A percentile compares a stretch with the other conserved stretches of the same genome.
phyloP scores from a whole-genome alignment of 371 early-diverging fungal genomes.

The Umbelopsis sp. region DNA sequence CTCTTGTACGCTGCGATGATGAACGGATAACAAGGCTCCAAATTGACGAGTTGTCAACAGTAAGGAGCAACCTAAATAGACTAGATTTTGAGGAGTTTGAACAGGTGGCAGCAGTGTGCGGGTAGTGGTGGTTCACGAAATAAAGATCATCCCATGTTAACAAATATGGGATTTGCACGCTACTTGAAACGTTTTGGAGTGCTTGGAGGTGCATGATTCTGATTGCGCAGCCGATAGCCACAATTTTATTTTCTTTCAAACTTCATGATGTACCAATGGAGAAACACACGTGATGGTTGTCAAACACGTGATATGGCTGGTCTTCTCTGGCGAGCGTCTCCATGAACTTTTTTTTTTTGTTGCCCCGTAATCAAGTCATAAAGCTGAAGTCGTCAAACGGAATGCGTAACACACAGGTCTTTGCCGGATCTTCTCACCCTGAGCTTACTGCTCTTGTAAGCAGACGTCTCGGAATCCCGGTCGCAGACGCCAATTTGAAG shows the following conservation, averaged over 20 bases:
- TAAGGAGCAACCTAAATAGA: background rate
- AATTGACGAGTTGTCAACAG: background rate
- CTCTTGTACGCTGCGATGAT: background rate
- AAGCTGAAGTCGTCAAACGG: background rate
- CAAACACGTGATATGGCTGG: background rate
- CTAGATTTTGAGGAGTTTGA: constrained; percentile 1
- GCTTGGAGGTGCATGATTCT: too few species aligned
- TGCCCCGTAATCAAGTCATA: background rate
- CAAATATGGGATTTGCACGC: too few species aligned
- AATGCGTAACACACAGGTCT: constrained; percentile 90
- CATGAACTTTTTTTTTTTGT: constrained; percentile 4
- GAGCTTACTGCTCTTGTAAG: constrained; percentile 84
- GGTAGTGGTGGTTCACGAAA: background rate
- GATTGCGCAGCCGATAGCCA: too few species aligned
- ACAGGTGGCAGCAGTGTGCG: background rate
- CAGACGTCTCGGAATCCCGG: constrained; percentile 77
- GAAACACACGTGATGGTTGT: background rate
- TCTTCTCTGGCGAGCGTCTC: too few species aligned
- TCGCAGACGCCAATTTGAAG: constrained; percentile 74
- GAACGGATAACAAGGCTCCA: background rate
- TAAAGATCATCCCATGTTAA: background rate
- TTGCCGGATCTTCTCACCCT: constrained; percentile 94
- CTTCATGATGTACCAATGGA: background rate
- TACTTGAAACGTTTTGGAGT: too few species aligned
- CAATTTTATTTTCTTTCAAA: too few species aligned